Evolutionary conservation across 176 grass and related monocot species (phyloP).

Genomic region (Triticum timopheevii): DNA sequence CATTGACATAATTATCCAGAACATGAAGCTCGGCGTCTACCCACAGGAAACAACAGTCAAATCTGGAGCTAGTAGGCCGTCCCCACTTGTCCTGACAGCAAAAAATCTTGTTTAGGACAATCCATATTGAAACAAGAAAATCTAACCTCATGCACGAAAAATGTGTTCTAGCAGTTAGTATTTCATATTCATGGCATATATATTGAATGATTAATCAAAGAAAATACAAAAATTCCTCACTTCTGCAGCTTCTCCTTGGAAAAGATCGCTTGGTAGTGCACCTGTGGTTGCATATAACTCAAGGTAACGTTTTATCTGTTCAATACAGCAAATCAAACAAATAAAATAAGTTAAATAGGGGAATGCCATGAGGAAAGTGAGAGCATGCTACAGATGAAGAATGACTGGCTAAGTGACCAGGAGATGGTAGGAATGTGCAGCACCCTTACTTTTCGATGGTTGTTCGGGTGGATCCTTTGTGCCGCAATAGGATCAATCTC

Average conservation of each 20-base stretch:
- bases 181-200: slow-evolving; percentile 7
- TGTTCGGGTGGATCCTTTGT: slow-evolving; percentile 83
- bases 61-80: slow-evolving; percentile 55
- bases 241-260: slow-evolving; percentile 68
- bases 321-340: slow-evolving; percentile 18
- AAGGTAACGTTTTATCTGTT: slow-evolving; percentile 76
- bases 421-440: background rate
- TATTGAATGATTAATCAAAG: background rate
- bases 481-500: slow-evolving; percentile 74
- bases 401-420: slow-evolving; percentile 8
- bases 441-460: slow-evolving; percentile 71
- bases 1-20: slow-evolving; percentile 70
- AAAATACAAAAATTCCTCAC: slow-evolving; percentile 33
- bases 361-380: background rate
- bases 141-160: background rate
- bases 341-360: background rate
- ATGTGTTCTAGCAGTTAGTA: background rate
- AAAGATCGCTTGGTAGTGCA: slow-evolving; percentile 75
- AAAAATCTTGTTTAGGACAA: slow-evolving; percentile 34
- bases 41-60: slow-evolving; percentile 91
- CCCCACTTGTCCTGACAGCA: slow-evolving; percentile 83
- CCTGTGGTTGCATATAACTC: slow-evolving; percentile 68
- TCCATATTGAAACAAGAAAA: background rate
- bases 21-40: slow-evolving; percentile 73
- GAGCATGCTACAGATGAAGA: slow-evolving; percentile 5